phyloP scores from a whole-genome alignment of 139 green algal genomes.

The Nannochloris sp. region DNA sequence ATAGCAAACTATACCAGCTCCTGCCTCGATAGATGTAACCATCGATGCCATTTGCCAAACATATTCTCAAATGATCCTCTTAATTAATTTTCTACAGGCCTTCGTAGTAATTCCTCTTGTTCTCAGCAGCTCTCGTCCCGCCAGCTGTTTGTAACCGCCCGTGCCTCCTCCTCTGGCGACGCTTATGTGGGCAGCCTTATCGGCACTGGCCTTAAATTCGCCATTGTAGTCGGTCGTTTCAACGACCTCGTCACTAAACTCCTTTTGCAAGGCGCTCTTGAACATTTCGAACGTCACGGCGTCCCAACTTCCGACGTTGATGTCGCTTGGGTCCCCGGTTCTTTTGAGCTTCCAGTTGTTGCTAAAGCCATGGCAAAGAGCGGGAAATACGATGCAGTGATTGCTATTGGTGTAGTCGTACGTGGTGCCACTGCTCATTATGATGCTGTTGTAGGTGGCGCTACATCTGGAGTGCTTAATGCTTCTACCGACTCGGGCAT shows the following conservation, averaged over 20 bases:
- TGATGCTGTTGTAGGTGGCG: slow-evolving; percentile 83
- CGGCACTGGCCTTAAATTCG: slow-evolving; percentile 38
- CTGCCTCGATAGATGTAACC: no score
- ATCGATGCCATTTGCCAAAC: no score
- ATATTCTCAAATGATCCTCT: no score
- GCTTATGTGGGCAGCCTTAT: slow-evolving; percentile 20
- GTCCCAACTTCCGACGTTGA: slow-evolving; percentile 52
- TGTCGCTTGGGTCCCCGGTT: slow-evolving; percentile 88
- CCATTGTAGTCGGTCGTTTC: slow-evolving; percentile 83
- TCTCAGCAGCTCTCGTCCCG: no score
- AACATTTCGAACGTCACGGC: slow-evolving; percentile 67
- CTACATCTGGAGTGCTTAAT: slow-evolving; percentile 67
- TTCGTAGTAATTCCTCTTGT: no score
- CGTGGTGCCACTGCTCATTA: slow-evolving; percentile 93
- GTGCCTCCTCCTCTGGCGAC: background rate
- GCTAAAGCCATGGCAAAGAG: slow-evolving; percentile 84
- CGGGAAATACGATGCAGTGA: slow-evolving; percentile 78
- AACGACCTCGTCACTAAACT: slow-evolving; percentile 93
- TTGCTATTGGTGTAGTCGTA: slow-evolving; percentile 89
- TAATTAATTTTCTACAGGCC: no score
- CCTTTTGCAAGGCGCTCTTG: slow-evolving; percentile 76
- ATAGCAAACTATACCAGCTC: no score
- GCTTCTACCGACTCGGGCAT: slow-evolving; percentile 67
- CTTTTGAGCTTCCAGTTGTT: slow-evolving; percentile 92
- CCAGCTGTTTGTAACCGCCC: no score